Evolutionary conservation across 116 monocot species (phyloP).

Genomic region (Iris pallida): DNA sequence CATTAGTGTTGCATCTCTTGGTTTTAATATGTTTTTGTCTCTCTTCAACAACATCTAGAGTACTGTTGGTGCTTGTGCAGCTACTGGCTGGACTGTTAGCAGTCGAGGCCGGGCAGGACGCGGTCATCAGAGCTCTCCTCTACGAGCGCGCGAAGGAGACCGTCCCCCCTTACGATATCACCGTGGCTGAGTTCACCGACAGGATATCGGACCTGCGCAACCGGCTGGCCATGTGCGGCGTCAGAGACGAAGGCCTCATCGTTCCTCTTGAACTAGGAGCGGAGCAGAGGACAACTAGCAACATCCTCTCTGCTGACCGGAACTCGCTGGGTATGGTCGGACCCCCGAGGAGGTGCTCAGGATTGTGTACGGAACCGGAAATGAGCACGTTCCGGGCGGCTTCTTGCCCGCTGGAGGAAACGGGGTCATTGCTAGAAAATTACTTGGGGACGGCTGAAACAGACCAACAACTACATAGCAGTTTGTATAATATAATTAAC

Average conservation of each 20-base stretch:
- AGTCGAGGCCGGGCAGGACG: slow-evolving; percentile 9
- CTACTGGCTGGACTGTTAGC: slow-evolving; percentile 4
- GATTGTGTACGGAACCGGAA: slow-evolving; percentile 36
- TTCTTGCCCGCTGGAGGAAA: slow-evolving; percentile 38
- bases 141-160: background rate
- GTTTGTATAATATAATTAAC: no score
- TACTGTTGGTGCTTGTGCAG: background rate
- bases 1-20: no score
- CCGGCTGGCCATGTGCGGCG: slow-evolving; percentile 39
- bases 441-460: slow-evolving; percentile 1
- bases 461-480: no score
- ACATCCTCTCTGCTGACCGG: slow-evolving; percentile 34
- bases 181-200: slow-evolving; percentile 29
- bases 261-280: slow-evolving; percentile 50
- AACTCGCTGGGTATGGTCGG: slow-evolving; percentile 41
- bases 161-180: slow-evolving; percentile 23
- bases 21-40: no score
- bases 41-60: no score
- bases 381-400: slow-evolving; percentile 45
- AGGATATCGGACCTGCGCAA: slow-evolving; percentile 41
- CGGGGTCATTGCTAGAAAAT: slow-evolving; percentile 37
- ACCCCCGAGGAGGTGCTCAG: slow-evolving; percentile 47
- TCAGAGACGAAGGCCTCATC: slow-evolving; percentile 61
- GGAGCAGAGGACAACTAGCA: slow-evolving; percentile 37
- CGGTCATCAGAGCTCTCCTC: slow-evolving; percentile 8